Conservation (phyloP, 345 rosid genomes). For the Cardamine occulta region DNA sequence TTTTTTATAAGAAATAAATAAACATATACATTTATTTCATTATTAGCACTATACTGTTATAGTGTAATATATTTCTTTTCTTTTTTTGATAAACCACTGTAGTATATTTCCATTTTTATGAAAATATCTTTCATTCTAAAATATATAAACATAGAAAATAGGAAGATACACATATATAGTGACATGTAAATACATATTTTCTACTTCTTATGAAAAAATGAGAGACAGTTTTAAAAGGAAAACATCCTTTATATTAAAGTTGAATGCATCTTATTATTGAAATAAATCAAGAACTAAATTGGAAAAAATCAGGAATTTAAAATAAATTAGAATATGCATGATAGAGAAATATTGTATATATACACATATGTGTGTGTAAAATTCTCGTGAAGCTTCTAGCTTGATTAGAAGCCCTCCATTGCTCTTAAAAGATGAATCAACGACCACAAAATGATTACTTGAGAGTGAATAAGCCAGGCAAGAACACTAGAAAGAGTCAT, state of each 20-base stretch:
- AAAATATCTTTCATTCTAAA: background rate
- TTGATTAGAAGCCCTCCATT: conserved; percentile 12
- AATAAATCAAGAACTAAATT: conserved; percentile 32
- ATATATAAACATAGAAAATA: background rate
- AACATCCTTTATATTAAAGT: background rate
- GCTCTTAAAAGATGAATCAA: conserved; percentile 22
- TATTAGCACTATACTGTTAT: background rate
- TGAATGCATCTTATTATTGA: conserved; percentile 7
- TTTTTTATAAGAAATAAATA: background rate
- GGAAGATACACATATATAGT: conserved; percentile 17
- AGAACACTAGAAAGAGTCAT: conserved; percentile 48
- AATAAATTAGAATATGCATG: background rate
- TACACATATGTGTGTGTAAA: background rate
- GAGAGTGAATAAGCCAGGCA: conserved; percentile 26
- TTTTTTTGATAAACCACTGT: background rate
- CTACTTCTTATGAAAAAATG: conserved; percentile 1
- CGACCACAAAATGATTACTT: conserved; percentile 24
- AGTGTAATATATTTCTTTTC: too few species aligned
- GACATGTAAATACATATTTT: conserved; percentile 5
- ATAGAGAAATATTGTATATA: background rate
- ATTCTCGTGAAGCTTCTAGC: conserved; percentile 8
- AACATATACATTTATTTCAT: background rate
- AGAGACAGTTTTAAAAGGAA: background rate
- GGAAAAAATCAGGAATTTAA: conserved; percentile 16
- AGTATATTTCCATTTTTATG: background rate